A percentile compares a stretch with the other conserved stretches of the same genome.
Evolutionary conservation across 768 basidiomycete species (phyloP).

Genomic region (Tylopilus sp.): DNA sequence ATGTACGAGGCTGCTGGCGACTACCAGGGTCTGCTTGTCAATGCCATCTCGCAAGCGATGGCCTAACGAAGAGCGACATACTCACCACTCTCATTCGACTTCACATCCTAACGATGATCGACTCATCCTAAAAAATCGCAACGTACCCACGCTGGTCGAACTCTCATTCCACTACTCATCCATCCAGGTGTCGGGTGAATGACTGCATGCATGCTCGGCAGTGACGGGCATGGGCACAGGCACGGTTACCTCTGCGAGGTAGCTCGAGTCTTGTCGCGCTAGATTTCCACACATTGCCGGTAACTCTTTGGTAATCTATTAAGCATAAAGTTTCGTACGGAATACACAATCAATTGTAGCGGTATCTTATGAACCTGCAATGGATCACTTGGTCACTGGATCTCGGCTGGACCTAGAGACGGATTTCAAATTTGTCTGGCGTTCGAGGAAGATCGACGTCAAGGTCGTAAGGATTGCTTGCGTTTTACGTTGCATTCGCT

Average conservation of each 20-base stretch:
- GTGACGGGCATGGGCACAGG: background rate
- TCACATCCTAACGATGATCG: constrained; percentile 16
- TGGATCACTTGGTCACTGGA: no score
- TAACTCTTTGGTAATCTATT: background rate
- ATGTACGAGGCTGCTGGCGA: constrained; percentile 48
- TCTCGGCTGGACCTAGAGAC: no score
- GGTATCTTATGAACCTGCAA: background rate
- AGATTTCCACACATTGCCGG: background rate
- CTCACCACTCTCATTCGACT: constrained; percentile 10
- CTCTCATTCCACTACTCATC: constrained; percentile 4
- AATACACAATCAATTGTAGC: background rate
- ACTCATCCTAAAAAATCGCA: constrained; percentile 8
- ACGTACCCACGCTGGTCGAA: constrained; percentile 8
- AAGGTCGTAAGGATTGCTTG: no score
- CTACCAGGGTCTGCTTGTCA: constrained; percentile 34
- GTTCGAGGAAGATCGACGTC: no score
- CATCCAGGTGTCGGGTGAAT: constrained; percentile 15
- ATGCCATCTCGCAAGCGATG: constrained; percentile 32
- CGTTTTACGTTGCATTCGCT: no score
- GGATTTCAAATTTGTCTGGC: no score
- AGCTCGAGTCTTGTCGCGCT: background rate
- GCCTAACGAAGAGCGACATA: constrained; percentile 10
- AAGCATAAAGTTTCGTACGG: background rate
- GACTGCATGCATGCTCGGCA: background rate
- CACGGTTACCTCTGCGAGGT: constrained; percentile 19